A percentile compares a stretch with the other conserved stretches of the same genome.
phyloP scores from a whole-genome alignment of 768 basidiomycete genomes.

The Clathrus columnatus region DNA sequence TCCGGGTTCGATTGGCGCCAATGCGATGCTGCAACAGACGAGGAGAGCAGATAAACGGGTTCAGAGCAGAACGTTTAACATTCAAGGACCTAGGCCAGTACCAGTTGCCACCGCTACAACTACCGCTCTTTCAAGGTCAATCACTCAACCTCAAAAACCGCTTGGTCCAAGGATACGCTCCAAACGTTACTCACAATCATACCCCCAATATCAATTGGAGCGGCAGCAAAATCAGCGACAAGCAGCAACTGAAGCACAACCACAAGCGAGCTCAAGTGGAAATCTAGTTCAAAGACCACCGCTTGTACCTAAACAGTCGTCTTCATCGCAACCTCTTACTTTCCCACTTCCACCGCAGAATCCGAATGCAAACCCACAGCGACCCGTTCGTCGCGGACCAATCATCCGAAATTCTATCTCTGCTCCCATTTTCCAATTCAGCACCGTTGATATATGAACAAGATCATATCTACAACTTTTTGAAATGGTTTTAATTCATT shows the following conservation, averaged over 20 bases:
- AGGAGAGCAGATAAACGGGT: background rate
- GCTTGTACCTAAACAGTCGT: background rate
- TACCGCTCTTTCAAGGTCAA: background rate
- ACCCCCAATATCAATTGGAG: background rate
- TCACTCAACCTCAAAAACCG: background rate
- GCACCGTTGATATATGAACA: background rate
- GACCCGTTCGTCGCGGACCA: background rate
- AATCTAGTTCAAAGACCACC: background rate
- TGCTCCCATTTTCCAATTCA: conserved; percentile 3
- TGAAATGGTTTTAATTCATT: no score
- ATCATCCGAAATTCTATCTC: background rate
- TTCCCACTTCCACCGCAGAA: background rate
- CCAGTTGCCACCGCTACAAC: background rate
- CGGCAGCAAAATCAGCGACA: background rate
- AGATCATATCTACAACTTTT: background rate
- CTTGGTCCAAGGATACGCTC: background rate
- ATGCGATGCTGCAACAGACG: background rate
- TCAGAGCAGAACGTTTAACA: background rate
- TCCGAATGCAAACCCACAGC: background rate
- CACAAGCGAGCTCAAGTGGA: background rate
- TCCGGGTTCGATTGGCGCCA: conserved; percentile 7
- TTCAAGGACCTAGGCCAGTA: background rate
- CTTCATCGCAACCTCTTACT: background rate
- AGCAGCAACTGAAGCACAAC: background rate
- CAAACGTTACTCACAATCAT: background rate